Base-by-base conservation (phyloP, 1,139 yeast species). In the Hansenula lynferdii region DNA sequence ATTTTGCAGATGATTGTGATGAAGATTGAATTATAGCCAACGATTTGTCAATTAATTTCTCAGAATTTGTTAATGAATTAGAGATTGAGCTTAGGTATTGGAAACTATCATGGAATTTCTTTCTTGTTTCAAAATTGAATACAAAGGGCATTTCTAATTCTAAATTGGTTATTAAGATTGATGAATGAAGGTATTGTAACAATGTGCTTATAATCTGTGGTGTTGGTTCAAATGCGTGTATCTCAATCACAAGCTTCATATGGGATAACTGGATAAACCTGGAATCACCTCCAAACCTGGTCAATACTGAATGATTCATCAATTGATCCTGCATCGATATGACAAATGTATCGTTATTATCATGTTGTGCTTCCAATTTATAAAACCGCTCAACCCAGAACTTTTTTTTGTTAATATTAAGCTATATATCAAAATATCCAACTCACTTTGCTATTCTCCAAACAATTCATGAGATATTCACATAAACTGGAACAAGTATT, bases 111-210 rank as follows among this genome's bases (percentile, higher is more conserved):
- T 6, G 4, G 18, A 35, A 22, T n/a, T 8, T 16, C 3, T 8
- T 17, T 28, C 37, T 22, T 11, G 31, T 19, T 6, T n/a, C 11
- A 17, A 28, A 23, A 18, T 23, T 35, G 29, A 35, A 35, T 6
- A 35, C 28, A 7, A 35, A 35, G 4, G 37, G 37, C 24, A 35
- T 20, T 18, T 28, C 28, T 17, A 28, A 35, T 14, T 35, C 37
- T 8, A 28, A 28, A 28, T 12, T 18, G 9, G 15, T 18, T 8
- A 35, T 16, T 4, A 35, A 10, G 6, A 35, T 10, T 10, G 28
- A 23, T 3, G 15, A 12, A 10, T 23, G 24, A 18, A 21, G 24
- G 15, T 35, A 28, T 9, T 28, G 23, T 8, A 35, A 6, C 20
- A 35, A 24, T 4, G 4, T n/a, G 5, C 14, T 12, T 12, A 24